Percentiles rank a stretch among this genome's conserved stretches.
Evolutionary conservation across 192 early-diverging fungal species (phyloP).

Genomic region (Podila epigama): DNA sequence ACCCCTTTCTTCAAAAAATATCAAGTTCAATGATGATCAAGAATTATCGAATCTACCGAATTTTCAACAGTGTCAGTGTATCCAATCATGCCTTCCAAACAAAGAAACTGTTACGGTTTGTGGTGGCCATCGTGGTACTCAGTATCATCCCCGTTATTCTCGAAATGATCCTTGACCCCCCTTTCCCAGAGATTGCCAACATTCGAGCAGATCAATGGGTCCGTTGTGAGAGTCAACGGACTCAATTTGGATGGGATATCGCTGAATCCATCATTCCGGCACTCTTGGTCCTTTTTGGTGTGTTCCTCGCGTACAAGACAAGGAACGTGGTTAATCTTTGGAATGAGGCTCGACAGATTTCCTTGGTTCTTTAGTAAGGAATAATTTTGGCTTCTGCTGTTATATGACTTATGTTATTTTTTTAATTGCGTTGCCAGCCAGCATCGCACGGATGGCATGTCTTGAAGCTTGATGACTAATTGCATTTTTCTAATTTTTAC

Average conservation of each 20-base stretch:
- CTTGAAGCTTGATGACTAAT: not conserved
- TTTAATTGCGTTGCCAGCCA: not conserved
- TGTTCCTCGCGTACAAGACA: conserved; percentile 32
- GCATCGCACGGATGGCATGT: not conserved
- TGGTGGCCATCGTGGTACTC: conserved; percentile 1
- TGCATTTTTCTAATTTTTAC: too few relatives aligned
- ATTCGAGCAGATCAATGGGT: conserved; percentile 19
- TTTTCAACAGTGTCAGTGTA: conserved; percentile 50
- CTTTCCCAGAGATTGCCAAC: not conserved
- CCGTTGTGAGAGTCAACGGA: not conserved
- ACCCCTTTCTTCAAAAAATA: not conserved
- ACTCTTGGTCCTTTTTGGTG: conserved; percentile 14
- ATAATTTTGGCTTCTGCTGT: not conserved
- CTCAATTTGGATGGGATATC: conserved; percentile 1
- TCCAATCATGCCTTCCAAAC: conserved; percentile 19
- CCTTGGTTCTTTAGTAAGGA: conserved; percentile 34
- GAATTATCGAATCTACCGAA: conserved; percentile 59
- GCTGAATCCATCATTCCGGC: not conserved
- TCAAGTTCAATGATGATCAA: conserved; percentile 56
- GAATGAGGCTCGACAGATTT: conserved; percentile 32
- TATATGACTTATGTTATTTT: not conserved
- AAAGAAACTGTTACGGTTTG: conserved; percentile 3
- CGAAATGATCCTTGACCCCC: conserved; percentile 7
- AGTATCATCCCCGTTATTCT: conserved; percentile 3
- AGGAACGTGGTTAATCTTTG: conserved; percentile 28